Base-by-base conservation (phyloP, 2,329 filamentous ascomycete species). In the Neophaeococcomyces mojaviensis region DNA sequence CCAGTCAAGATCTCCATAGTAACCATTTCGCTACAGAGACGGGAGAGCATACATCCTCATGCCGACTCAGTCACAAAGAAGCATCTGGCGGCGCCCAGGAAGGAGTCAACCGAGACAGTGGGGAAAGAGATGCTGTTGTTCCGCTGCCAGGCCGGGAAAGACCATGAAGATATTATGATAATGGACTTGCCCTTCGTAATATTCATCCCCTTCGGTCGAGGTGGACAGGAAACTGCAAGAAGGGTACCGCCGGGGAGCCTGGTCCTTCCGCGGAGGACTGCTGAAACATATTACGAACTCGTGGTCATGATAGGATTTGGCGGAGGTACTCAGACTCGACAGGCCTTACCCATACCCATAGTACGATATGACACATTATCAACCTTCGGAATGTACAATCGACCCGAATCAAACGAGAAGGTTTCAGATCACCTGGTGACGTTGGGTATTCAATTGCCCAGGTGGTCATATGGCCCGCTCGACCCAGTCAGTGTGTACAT, bases 371-470 rank as follows among this genome's bases (percentile, higher is more conserved):
- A 98, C 65, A 98, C 90, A 1, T 73, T 98, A 39, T 96, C 89
- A 34, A 97, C 92, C 1, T 98, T 98, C 69, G 92, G 92, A 67
- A 97, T 97, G 92, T 98, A 97, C 72, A 97, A 97, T 68, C 84
- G 88, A 45, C 90, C 89, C 13, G 90, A 96, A 65, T 85, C 84
- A 49, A 87, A 88, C 46, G 84, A 94, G 59, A 79, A 82, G 49
- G 86, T 88, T 26, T 81, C 85, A 42, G 92, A 97, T 68, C 92
- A 94, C 64, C 71, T 97, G 45, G 87, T 97, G 50, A 94, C 88
- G 7, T 72, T 97, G 45, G 88, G 86, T 37, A 94, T 96, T 56
- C 94, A 88, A 50, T 73, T 98, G 55, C 90, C 92, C 19, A 81
- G 88, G 51, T 96, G 90, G 88, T 96, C 89, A 52, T 98, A 97